These are phyloP conservation scores for Agroathelia rolfsii DNA, from an alignment of 1,284 basidiomycete genomes.

Conservation along the genomic window DNA sequence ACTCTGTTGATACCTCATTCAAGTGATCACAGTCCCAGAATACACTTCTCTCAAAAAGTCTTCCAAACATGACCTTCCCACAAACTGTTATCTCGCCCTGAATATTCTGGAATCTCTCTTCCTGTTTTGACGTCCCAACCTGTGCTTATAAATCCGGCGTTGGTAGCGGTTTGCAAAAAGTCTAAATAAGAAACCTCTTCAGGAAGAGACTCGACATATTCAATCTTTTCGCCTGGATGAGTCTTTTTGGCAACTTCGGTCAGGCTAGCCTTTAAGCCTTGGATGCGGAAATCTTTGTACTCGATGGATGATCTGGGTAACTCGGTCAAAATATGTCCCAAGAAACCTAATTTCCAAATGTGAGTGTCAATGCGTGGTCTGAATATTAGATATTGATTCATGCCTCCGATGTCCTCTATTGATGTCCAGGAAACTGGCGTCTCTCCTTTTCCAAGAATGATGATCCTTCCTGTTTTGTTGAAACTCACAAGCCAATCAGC, in stretches of 20 bases:
- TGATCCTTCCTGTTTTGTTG: conserved; percentile 9
- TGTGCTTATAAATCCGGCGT: conserved; percentile 13
- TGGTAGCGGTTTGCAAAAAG: conserved; percentile 7
- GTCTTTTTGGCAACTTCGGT: conserved; percentile 12
- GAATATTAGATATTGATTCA: too few species aligned
- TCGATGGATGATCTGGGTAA: conserved; percentile 15
- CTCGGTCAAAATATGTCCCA: conserved; percentile 20
- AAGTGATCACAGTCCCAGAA: too few species aligned
- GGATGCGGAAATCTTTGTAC: conserved; percentile 17
- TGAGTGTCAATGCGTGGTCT: too few species aligned
- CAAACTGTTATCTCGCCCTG: conserved; percentile 13
- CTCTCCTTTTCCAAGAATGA: conserved; percentile 15
- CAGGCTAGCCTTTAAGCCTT: conserved; percentile 18
- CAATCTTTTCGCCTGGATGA: conserved; percentile 12
- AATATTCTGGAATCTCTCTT: conserved; percentile 6
- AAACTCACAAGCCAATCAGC: conserved; percentile 10
- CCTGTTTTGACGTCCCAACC: conserved; percentile 14
- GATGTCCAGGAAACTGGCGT: conserved; percentile 14
- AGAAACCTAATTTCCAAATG: conserved; percentile 19
- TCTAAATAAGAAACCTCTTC: too few species aligned
- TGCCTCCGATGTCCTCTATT: conserved; percentile 15
- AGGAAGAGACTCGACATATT: conserved; percentile 12
- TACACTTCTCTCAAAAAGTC: too few species aligned
- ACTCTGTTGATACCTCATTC: too few species aligned
- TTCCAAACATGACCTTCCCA: conserved; percentile 17